Evolutionary conservation across 306 rosid genomes (phyloP), one percentile per base, ranked within the genome.

Genomic region (Mucuna pruriens): DNA sequence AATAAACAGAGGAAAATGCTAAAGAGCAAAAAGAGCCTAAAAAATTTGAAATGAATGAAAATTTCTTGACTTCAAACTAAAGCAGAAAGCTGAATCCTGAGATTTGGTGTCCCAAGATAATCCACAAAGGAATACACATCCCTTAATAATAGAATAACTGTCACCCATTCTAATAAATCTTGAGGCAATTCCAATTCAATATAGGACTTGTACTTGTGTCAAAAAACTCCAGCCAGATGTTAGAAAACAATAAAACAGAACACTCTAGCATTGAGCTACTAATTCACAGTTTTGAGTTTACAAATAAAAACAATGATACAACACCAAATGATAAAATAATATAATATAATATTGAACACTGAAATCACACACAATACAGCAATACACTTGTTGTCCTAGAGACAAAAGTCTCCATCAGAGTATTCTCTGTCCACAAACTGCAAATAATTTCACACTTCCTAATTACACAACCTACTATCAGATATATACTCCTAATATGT

Each of bases 51-150:
- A 29, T 23, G 33, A 20, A 40, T 13, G 34, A 63, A 66, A 34
- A 42, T 17, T 22, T 60, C 54, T 36, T 25, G 7, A 36, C 36
- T 44, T 58, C 82, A 78, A 54, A 54, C 40, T 8, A 29, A 51
- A 79, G 31, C 44, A 80, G 60, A 70, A 55, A 54, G 22, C 52
- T 33, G 45, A 68, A 79, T 62, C 20, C 45, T 44, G 33, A 62
- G 62, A 29, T 44, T 76, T 45, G 49, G 42, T 19, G 16, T 25
- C 58, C 69, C 60, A 69, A 79, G 49, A 42, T 26, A 69, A 23
- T 45, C 82, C 40, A 44, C 20, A 70, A 58, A 66, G 16, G 48
- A 60, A 49, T 11, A 36, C 34, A 58, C 49, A 57, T 70, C 46
- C 40, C 46, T 44, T 23, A 44, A 70, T 25, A 45, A 19, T 2